These are phyloP conservation scores for Dovyalis caffra DNA, from an alignment of 345 rosid species.

Conservation along the genomic window DNA sequence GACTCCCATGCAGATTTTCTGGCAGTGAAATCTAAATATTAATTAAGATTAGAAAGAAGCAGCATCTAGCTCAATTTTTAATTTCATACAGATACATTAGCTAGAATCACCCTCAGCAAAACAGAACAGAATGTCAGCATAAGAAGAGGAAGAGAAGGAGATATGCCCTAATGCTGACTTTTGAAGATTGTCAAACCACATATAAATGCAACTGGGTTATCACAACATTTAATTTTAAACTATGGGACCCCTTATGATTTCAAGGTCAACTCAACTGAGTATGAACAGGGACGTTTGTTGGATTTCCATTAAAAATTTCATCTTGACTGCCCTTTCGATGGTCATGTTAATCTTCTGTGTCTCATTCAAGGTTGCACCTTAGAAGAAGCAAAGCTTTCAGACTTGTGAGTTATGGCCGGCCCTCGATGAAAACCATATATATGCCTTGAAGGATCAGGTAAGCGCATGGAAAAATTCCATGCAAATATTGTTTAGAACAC, in stretches of 20 bases:
- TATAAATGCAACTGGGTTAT: background rate
- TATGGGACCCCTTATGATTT: background rate
- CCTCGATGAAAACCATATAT: background rate
- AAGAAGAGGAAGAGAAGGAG: background rate
- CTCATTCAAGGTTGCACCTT: slow-evolving; percentile 10
- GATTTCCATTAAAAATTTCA: slow-evolving; percentile 4
- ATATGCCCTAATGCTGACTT: slow-evolving; percentile 25
- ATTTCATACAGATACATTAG: background rate
- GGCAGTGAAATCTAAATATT: slow-evolving; percentile 1
- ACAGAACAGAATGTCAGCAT: slow-evolving; percentile 19
- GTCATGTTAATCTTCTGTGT: background rate
- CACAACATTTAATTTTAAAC: background rate
- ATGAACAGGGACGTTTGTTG: background rate
- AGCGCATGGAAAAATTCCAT: background rate
- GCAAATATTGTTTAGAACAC: background rate
- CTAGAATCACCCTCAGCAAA: background rate
- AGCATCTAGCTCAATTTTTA: background rate
- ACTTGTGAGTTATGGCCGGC: background rate
- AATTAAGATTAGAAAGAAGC: background rate
- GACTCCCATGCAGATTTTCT: slow-evolving; percentile 14
- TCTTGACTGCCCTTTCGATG: slow-evolving; percentile 10
- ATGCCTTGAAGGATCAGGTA: background rate
- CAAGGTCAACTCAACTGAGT: slow-evolving; percentile 26
- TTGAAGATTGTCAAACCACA: slow-evolving; percentile 17
- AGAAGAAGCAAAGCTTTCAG: background rate